phyloP scores from a whole-genome alignment of 2,329 filamentous ascomycete genomes.

The Arthroderma sp. region DNA sequence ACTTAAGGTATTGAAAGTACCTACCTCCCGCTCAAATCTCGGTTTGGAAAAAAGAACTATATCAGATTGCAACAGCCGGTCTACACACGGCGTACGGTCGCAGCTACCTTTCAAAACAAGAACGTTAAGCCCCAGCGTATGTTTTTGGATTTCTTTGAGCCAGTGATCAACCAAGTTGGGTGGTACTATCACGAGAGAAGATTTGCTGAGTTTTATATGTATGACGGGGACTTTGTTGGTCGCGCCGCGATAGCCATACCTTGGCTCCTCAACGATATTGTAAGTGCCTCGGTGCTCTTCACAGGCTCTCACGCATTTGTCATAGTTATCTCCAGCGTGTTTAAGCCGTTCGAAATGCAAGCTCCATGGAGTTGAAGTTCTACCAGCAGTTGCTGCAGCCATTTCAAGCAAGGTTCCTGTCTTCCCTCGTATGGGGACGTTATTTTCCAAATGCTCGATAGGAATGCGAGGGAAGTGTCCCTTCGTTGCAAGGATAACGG shows the following conservation, averaged over 20 bases:
- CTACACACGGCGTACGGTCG: conserved; percentile 42
- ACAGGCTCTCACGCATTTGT: conserved; percentile 44
- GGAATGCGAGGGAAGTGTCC: conserved; percentile 55
- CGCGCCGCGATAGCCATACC: conserved; percentile 30
- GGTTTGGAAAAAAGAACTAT: conserved; percentile 64
- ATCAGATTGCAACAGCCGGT: conserved; percentile 54
- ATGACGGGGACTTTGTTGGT: conserved; percentile 7
- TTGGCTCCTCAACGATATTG: conserved; percentile 35
- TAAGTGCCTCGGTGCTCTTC: conserved; percentile 48
- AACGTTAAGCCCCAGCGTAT: conserved; percentile 54
- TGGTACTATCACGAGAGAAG: conserved; percentile 68
- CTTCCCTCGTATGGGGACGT: conserved; percentile 28
- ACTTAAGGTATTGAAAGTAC: conserved; percentile 16
- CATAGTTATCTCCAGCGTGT: conserved; percentile 38
- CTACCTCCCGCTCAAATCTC: conserved; percentile 57
- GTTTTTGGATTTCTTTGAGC: conserved; percentile 66
- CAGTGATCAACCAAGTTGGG: conserved; percentile 75
- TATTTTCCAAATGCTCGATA: conserved; percentile 40
- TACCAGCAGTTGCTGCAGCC: conserved; percentile 56
- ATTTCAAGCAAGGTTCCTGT: conserved; percentile 60
- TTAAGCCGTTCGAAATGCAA: conserved; percentile 44
- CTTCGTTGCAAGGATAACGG: conserved; percentile 62
- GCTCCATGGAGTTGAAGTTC: conserved; percentile 58
- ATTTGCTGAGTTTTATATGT: conserved; percentile 23
- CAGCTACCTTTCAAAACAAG: conserved; percentile 46